Conservation (phyloP, 176 grass and related monocot genomes). For the Avena atlantica region DNA sequence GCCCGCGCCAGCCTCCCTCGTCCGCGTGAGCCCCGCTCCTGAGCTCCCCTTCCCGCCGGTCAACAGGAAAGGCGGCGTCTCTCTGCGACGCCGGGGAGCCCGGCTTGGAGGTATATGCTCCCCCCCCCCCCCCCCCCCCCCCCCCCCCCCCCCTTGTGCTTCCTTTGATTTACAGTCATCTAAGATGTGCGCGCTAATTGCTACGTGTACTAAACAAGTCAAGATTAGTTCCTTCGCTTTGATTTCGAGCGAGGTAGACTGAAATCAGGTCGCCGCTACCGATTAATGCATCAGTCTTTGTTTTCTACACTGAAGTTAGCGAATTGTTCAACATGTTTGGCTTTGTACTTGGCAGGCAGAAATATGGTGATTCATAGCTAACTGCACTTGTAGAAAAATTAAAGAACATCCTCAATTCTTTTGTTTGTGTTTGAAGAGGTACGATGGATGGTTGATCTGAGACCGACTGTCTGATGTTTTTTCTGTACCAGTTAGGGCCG, state of each 20-base stretch:
- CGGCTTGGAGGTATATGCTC: slow-evolving; percentile 41
- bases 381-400: background rate
- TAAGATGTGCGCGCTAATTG: background rate
- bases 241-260: background rate
- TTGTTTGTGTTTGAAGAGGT: background rate
- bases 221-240: background rate
- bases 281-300: background rate
- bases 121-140: no score
- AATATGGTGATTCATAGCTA: background rate
- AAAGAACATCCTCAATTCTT: background rate
- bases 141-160: background rate
- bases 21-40: slow-evolving; percentile 31
- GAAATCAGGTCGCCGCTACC: background rate
- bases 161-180: background rate
- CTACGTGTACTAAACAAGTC: background rate
- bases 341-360: background rate
- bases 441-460: background rate
- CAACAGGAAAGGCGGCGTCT: slow-evolving; percentile 40
- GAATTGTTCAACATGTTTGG: background rate
- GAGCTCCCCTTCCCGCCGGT: slow-evolving; percentile 36
- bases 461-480: slow-evolving; percentile 30
- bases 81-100: slow-evolving; percentile 32
- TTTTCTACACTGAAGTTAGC: background rate
- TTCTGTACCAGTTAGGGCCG: slow-evolving; percentile 69
- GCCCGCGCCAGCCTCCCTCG: slow-evolving; percentile 32